A percentile compares a stretch with the other conserved stretches of the same genome.
Evolutionary conservation across 345 rosid genomes (phyloP).

Genomic region (Dipteronia dyeriana): DNA sequence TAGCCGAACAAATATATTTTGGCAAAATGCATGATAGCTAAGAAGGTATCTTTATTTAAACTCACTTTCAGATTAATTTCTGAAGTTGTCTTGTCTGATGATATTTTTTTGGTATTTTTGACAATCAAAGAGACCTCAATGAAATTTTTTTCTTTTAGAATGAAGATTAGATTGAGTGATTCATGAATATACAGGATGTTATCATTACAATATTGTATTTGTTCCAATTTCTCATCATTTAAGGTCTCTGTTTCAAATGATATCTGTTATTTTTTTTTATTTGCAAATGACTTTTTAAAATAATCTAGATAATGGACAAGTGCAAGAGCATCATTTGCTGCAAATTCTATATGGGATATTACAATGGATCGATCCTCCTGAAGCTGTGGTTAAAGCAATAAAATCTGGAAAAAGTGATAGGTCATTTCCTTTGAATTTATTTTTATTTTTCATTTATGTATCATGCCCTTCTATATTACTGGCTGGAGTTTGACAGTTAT

Average conservation of each 20-base stretch:
- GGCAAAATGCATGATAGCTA: background rate
- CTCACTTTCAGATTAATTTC: background rate
- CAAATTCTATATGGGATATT: conserved; percentile 83
- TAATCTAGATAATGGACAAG: conserved; percentile 65
- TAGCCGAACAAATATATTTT: background rate
- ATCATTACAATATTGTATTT: background rate
- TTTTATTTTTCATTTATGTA: conserved; percentile 23
- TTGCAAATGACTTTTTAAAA: conserved; percentile 34
- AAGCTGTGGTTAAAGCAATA: conserved; percentile 71
- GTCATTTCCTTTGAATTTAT: conserved; percentile 39
- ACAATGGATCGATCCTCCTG: conserved; percentile 92
- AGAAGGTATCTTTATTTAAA: background rate
- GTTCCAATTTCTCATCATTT: conserved; percentile 2
- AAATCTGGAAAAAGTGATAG: conserved; percentile 92
- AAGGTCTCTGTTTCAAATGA: conserved; percentile 9
- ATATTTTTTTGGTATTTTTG: background rate
- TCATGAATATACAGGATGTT: too few relatives aligned
- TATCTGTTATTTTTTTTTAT: conserved; percentile 17
- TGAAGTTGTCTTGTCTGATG: background rate
- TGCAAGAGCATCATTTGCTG: conserved; percentile 80
- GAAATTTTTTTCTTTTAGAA: background rate
- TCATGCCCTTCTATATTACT: conserved; percentile 24
- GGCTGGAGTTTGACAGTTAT: conserved; percentile 20
- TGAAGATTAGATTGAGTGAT: too few relatives aligned
- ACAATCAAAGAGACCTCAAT: background rate